A percentile compares a stretch with the other conserved stretches of the same genome.
Evolutionary conservation across 1,284 basidiomycete genomes (phyloP).

Genomic region (Schizophyllum amplum): DNA sequence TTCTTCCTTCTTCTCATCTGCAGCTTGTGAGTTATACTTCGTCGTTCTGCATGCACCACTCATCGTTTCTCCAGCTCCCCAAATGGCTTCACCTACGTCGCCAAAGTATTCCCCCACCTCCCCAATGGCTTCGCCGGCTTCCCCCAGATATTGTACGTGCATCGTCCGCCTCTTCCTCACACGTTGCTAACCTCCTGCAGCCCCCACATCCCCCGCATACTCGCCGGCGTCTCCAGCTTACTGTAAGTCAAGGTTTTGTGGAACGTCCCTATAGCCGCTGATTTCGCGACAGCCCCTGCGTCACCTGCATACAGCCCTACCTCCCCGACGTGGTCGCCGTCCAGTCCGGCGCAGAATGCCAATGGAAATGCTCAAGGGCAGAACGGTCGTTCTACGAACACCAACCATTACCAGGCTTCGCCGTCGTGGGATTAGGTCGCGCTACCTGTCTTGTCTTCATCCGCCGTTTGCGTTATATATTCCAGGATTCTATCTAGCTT

Average conservation of each 20-base stretch:
- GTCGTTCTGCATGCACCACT: constrained; percentile 6
- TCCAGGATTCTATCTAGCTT: background rate
- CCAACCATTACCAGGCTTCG: constrained; percentile 19
- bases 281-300: constrained; percentile 50
- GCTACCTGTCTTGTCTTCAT: background rate
- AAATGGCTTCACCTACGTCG: constrained; percentile 76
- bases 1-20: constrained; percentile 15
- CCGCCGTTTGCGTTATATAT: background rate
- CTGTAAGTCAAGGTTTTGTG: constrained; percentile 39
- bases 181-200: constrained; percentile 25
- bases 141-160: constrained; percentile 79
- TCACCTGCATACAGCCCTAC: constrained; percentile 80
- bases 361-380: constrained; percentile 8
- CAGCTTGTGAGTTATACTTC: constrained; percentile 47
- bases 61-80: constrained; percentile 38
- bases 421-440: constrained; percentile 20
- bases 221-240: constrained; percentile 79
- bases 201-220: constrained; percentile 78
- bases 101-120: constrained; percentile 84
- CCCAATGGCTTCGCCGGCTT: constrained; percentile 72
- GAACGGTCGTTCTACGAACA: constrained; percentile 13
- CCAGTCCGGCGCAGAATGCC: constrained; percentile 62
- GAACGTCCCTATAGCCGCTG: constrained; percentile 13
- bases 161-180: background rate
- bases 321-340: constrained; percentile 74